phyloP scores from a whole-genome alignment of 345 rosid species.

The Populus deltoides region DNA sequence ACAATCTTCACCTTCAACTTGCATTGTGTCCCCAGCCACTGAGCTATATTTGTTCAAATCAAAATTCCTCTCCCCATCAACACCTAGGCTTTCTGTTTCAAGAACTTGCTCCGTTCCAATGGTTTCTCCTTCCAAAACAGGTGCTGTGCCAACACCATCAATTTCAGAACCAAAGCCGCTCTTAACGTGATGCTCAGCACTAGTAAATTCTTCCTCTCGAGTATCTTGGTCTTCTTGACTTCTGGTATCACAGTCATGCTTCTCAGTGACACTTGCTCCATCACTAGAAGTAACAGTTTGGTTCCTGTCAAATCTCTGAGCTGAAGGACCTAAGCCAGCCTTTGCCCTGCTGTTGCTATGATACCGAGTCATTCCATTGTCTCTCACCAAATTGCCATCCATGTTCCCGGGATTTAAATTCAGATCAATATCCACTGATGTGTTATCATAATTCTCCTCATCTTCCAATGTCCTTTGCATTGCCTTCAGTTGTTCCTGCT shows the following conservation, averaged over 20 bases:
- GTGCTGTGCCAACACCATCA: conserved; percentile 55
- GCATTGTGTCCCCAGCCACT: conserved; percentile 73
- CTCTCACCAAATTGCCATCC: conserved; percentile 26
- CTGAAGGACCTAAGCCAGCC: conserved; percentile 54
- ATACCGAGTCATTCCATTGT: conserved; percentile 29
- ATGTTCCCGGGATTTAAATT: conserved; percentile 32
- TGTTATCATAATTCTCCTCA: conserved; percentile 82
- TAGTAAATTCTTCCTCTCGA: conserved; percentile 66
- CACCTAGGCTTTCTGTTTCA: conserved; percentile 71
- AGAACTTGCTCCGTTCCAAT: conserved; percentile 73
- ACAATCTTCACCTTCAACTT: conserved; percentile 66
- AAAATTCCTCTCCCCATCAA: conserved; percentile 35
- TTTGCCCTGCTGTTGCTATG: conserved; percentile 32
- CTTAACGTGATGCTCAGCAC: conserved; percentile 43
- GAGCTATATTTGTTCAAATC: conserved; percentile 37
- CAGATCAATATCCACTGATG: conserved; percentile 62
- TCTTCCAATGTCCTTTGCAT: conserved; percentile 94
- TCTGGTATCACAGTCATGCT: conserved; percentile 74
- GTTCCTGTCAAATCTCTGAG: conserved; percentile 36
- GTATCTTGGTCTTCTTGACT: conserved; percentile 73
- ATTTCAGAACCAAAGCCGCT: conserved; percentile 86
- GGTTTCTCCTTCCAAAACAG: conserved; percentile 51
- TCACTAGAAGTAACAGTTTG: conserved; percentile 51
- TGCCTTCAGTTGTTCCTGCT: conserved; percentile 93
- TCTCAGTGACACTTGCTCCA: conserved; percentile 75